phyloP scores from a whole-genome alignment of 1,139 yeast genomes.

The Candida neerlandica region DNA sequence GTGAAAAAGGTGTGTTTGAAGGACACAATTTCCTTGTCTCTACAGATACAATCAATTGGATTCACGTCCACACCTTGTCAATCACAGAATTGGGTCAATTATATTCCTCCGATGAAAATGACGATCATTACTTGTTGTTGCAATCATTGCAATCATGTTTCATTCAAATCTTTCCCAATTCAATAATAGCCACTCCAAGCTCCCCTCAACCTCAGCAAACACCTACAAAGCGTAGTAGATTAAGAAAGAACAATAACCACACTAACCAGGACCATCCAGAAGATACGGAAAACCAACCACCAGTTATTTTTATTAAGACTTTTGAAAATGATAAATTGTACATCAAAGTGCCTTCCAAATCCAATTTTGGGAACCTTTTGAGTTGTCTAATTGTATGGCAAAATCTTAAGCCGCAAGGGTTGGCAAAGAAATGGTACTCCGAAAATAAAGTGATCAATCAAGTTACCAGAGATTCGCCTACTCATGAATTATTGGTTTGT shows the following conservation, averaged over 20 bases:
- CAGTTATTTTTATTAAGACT: conserved; percentile 50
- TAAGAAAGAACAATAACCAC: background rate
- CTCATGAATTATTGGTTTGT: conserved; percentile 57
- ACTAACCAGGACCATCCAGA: background rate
- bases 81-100: conserved; percentile 43
- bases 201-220: conserved; percentile 8
- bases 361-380: conserved; percentile 52
- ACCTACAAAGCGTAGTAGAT: conserved; percentile 6
- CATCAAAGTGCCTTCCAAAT: conserved; percentile 45
- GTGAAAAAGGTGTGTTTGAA: conserved; percentile 40
- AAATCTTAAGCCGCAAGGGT: conserved; percentile 56
- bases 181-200: background rate
- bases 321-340: conserved; percentile 50
- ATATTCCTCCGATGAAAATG: conserved; percentile 37
- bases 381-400: conserved; percentile 66
- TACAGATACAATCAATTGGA: conserved; percentile 44
- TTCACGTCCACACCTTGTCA: conserved; percentile 32
- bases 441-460: conserved; percentile 37
- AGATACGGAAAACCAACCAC: conserved; percentile 31
- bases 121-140: conserved; percentile 32
- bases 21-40: conserved; percentile 41
- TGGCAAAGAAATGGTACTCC: conserved; percentile 59
- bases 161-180: conserved; percentile 38
- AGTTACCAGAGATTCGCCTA: conserved; percentile 15
- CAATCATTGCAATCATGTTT: conserved; percentile 45